Base-by-base conservation (phyloP, 305 asterid genomes). In the Solanum hybrid region DNA sequence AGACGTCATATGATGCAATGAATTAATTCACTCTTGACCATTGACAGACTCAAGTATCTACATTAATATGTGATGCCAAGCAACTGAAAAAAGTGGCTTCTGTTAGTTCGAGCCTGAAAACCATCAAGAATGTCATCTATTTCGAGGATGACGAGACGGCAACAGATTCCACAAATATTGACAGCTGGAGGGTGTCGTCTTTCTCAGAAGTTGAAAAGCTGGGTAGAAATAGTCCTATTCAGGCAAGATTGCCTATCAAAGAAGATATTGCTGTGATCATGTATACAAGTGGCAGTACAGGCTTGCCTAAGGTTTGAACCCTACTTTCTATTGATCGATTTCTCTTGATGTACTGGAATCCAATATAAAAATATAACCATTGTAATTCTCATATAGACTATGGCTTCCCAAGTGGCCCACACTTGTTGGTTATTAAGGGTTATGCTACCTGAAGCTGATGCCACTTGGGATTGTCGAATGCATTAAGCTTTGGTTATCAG, bases 201-300 rank as follows among this genome's bases (percentile, higher is more conserved):
- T 95, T 95, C 67, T 90, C 94, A 8, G 96, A 95, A 92, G 94
- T 97, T 92, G 98, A 97, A 92, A 91, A 94, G 80, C 94, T 95
- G 91, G 99, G 98, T 90, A 93, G 90, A 88, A 86, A 77, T 93
- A 93, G 89, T 90, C 94, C 96, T 89, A 92, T 93, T 91, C 92
- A 57, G 51, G 92, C 99, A 74, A 94, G 91, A 67, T 84, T 93
- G 89, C 98, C 99, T 35, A 91, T 90, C 90, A 97, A 97, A 93
- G 94, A 93, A 91, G 98, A 97, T 91, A 92, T 94, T 91, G 98
- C 98, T 87, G 98, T 96, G 90, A 93, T 97, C 90, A 97, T 97
- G 99, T 97, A 95, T 93, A 95, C 98, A 33, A 96, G 98, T 94
- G 99, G 99, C 90, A 96, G 99, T 91, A 96, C 99, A 78, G 98